Evolutionary conservation across 2,329 filamentous ascomycete species (phyloP).

Genomic region (Coleophoma crateriformis): DNA sequence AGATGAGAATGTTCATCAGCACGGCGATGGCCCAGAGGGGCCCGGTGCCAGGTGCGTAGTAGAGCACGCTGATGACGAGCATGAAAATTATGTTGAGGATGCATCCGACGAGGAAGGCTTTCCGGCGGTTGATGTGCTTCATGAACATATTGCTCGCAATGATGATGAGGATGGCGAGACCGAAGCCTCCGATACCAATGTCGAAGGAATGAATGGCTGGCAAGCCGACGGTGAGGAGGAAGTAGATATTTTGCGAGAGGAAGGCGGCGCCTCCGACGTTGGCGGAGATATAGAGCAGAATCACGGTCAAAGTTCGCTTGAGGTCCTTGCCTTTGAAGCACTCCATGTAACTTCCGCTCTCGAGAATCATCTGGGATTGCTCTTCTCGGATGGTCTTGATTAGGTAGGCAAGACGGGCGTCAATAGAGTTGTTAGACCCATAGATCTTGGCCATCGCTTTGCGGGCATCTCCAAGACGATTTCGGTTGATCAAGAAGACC

Average conservation of each 20-base stretch:
- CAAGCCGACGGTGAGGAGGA: constrained; percentile 11
- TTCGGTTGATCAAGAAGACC: constrained; percentile 9
- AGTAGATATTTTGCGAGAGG: constrained; percentile 17
- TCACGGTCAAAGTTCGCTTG: constrained; percentile 30
- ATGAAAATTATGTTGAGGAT: constrained; percentile 10
- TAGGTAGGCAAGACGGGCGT: constrained; percentile 9
- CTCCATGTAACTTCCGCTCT: constrained; percentile 20
- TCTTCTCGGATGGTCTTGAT: constrained; percentile 6
- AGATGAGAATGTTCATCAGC: constrained; percentile 16
- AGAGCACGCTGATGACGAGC: constrained; percentile 9
- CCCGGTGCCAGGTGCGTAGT: constrained; percentile 5
- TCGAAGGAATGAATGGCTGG: constrained; percentile 9
- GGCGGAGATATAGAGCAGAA: constrained; percentile 26
- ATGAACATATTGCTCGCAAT: constrained; percentile 8
- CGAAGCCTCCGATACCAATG: constrained; percentile 8
- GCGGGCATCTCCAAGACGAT: constrained; percentile 2
- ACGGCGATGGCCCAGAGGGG: constrained; percentile 13
- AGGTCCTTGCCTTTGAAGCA: constrained; percentile 30
- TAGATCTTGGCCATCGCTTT: constrained; percentile 6
- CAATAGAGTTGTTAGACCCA: constrained; percentile 4
- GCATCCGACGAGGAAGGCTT: constrained; percentile 25
- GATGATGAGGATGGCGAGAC: constrained; percentile 9
- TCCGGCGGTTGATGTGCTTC: constrained; percentile 27
- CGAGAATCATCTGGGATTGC: background rate
- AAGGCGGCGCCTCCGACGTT: constrained; percentile 27